Evolutionary conservation across 164 flowering plant species (phyloP), one percentile per base, ranked within the genome.

Genomic region (Dillenia suffruticosa): DNA sequence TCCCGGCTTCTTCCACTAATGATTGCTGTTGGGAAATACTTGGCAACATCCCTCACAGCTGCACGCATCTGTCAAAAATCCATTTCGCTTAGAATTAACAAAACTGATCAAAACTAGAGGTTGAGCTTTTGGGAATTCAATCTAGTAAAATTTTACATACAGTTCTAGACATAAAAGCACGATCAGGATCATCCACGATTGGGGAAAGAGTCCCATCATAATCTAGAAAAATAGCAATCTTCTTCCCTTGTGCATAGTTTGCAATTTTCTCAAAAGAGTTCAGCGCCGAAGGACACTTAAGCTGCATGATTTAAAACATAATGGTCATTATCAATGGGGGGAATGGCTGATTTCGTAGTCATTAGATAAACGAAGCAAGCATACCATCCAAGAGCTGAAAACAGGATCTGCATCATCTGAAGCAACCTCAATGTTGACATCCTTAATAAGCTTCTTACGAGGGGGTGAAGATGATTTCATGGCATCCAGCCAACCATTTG

Each of bases 1-100:
- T 92, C 88, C 51, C 97, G 96, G 64, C 82, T 82, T 77, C 99
- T 86, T 67, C 99, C 99, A 77, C 96, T 91, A 50, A 94, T 89
- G 52, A 94, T 85, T 57, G 97, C 96, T 4, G 97, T 89, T n/a
- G 96, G 93, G 58, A 89, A 86, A 63, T 72, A 65, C 73, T 79
- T 79, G 8, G 92, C 96, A 46, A 82, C 80, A 66, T 79, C 68
- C 63, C 67, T 77, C 10, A 94, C 90, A 66, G 92, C 82, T 66
- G 74, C 64, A 16, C 88, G 89, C 99, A 94, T 94, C 99, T 94
- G 76, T 40, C 11, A 68, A 71, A 19, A 69, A n/a, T 4, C 40
- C 40, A 4, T 32, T 32, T 32, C 4, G 40, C 40, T 32, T 6
- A 32, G 40, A 32, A 32, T 32, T 32, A 7, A 32, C 40, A 32